Evolutionary conservation across 2,329 filamentous ascomycete genomes (phyloP).

Genomic region (Laburnicola sp.): DNA sequence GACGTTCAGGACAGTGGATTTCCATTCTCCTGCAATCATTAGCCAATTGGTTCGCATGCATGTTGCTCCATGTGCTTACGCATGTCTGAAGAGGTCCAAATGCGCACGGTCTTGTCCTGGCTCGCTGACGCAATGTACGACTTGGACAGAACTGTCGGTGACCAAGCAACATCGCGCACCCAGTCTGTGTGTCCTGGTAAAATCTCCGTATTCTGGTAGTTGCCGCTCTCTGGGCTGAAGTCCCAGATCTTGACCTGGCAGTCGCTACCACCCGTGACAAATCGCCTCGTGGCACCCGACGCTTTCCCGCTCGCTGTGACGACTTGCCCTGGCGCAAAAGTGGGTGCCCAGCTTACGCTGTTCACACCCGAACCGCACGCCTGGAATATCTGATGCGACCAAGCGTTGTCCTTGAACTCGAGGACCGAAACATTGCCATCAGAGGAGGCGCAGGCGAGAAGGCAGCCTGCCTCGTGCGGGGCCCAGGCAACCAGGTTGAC

Average conservation of each 20-base stretch:
- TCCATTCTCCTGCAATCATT: conserved; percentile 69
- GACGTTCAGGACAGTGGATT: conserved; percentile 81
- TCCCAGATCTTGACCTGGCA: conserved; percentile 93
- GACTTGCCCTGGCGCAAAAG: conserved; percentile 79
- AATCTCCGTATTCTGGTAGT: conserved; percentile 55
- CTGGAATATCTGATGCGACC: conserved; percentile 85
- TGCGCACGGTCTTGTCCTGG: conserved; percentile 95
- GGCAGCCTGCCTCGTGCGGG: conserved; percentile 92
- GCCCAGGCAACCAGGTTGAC: conserved; percentile 98
- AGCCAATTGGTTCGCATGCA: conserved; percentile 37
- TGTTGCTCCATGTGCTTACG: conserved; percentile 25
- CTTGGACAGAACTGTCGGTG: conserved; percentile 90
- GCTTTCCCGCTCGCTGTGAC: conserved; percentile 68
- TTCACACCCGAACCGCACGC: conserved; percentile 95
- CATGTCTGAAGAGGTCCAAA: conserved; percentile 72
- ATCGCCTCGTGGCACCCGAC: conserved; percentile 66
- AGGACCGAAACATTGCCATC: conserved; percentile 93
- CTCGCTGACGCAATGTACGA: conserved; percentile 94
- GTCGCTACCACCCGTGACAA: conserved; percentile 94
- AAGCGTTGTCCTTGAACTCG: conserved; percentile 95
- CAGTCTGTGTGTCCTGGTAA: conserved; percentile 88
- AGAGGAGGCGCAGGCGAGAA: conserved; percentile 90
- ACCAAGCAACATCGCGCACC: conserved; percentile 98
- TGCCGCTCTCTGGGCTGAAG: conserved; percentile 61
- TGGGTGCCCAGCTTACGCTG: conserved; percentile 92